A percentile compares a stretch with the other conserved stretches of the same genome.
Evolutionary conservation across 1,284 basidiomycete genomes (phyloP).

Genomic region (Anthracocystis walkeri): DNA sequence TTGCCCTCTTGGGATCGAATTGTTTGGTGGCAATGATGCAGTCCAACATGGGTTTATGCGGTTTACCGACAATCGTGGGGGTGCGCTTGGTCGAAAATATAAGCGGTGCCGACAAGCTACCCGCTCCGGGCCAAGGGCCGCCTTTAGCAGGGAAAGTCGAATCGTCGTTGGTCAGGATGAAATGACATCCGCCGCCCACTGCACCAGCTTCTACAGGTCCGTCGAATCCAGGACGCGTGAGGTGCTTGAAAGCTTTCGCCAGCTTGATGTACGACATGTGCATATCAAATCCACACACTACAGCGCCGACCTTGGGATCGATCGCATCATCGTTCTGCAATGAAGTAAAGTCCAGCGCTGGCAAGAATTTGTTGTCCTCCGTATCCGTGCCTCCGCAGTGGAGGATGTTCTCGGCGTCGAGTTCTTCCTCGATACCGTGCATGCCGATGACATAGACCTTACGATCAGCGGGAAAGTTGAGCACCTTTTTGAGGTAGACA

Average conservation of each 20-base stretch:
- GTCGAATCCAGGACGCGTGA: conserved; percentile 70
- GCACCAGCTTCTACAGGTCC: conserved; percentile 68
- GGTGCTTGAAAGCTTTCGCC: conserved; percentile 91
- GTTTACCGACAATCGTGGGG: conserved; percentile 89
- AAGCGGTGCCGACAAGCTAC: conserved; percentile 84
- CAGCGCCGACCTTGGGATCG: conserved; percentile 87
- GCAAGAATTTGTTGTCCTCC: conserved; percentile 80
- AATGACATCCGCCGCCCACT: conserved; percentile 81
- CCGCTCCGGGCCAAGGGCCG: conserved; percentile 83
- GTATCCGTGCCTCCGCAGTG: conserved; percentile 89
- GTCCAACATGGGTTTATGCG: conserved; percentile 90
- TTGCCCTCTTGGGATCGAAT: conserved; percentile 80
- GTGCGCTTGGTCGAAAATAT: conserved; percentile 77
- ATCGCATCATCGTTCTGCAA: conserved; percentile 71
- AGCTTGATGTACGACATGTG: conserved; percentile 82
- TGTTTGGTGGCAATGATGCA: conserved; percentile 85
- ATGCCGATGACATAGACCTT: conserved; percentile 97
- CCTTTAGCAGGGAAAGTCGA: conserved; percentile 85
- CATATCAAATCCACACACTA: conserved; percentile 81
- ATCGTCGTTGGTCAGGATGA: conserved; percentile 93
- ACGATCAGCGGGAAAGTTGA: conserved; percentile 89
- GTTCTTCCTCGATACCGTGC: conserved; percentile 90
- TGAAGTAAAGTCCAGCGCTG: conserved; percentile 79
- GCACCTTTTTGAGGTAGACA: conserved; percentile 88
- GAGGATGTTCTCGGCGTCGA: conserved; percentile 82